Evolutionary conservation across 1,139 yeast species (phyloP).

Genomic region (Kazachstania sp.): DNA sequence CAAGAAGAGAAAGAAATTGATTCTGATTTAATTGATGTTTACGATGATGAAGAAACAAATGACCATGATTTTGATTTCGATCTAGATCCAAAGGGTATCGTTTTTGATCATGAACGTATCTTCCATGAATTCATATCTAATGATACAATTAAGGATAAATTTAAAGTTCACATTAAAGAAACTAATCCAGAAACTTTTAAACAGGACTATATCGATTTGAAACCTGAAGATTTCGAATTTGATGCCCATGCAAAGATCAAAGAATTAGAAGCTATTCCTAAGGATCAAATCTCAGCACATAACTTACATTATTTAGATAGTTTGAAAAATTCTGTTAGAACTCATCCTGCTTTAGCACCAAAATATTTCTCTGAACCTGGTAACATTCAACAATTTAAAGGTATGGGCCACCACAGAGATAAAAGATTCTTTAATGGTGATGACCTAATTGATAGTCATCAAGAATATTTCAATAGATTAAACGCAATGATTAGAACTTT

Average conservation of each 20-base stretch:
- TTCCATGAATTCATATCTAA: slow-evolving; percentile 15
- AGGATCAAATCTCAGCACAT: slow-evolving; percentile 12
- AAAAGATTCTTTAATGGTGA: slow-evolving; percentile 57
- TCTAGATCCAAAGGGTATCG: slow-evolving; percentile 7
- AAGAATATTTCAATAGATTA: slow-evolving; percentile 39
- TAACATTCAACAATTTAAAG: slow-evolving; percentile 30
- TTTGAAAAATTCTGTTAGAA: slow-evolving; percentile 16
- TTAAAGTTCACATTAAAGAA: slow-evolving; percentile 9
- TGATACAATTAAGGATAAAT: slow-evolving; percentile 7
- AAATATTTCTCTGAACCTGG: slow-evolving; percentile 13
- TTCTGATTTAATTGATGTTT: neutral
- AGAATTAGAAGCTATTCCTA: slow-evolving; percentile 14
- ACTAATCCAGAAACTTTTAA: slow-evolving; percentile 9
- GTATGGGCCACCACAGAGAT: slow-evolving; percentile 60
- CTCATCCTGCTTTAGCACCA: slow-evolving; percentile 9
- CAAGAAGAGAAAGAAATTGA: neutral
- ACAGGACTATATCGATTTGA: slow-evolving; percentile 11
- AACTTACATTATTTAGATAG: slow-evolving; percentile 22
- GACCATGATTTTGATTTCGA: slow-evolving; percentile 1
- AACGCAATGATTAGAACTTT: slow-evolving; percentile 50
- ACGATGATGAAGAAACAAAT: neutral
- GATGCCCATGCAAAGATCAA: slow-evolving; percentile 18
- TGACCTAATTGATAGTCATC: slow-evolving; percentile 18
- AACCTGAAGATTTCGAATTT: slow-evolving; percentile 22
- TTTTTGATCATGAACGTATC: slow-evolving; percentile 15